Base-by-base conservation (phyloP, 2,329 filamentous ascomycete genomes). In the Aspergillus brasiliensis region DNA sequence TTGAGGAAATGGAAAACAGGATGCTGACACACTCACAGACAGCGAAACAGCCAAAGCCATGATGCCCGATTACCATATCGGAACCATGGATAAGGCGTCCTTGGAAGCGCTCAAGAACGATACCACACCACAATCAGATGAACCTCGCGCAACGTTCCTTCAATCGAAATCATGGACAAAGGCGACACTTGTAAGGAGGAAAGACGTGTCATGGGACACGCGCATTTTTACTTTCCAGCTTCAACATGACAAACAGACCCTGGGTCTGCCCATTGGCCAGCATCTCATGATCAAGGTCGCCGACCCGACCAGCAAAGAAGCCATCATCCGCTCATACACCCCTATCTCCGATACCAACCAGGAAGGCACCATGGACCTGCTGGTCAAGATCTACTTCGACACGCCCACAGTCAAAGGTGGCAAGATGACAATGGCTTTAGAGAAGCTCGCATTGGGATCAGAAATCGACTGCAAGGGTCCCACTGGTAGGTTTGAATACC, bases 31-130 rank as follows among this genome's bases (percentile, higher is more conserved):
- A 8, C n/a, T 10, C n/a, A 58, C 70, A 94, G 91, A 97, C 74
- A 93, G 90, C 73, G 92, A 97, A 78, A 96, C 91, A 15, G 93
- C 93, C 34, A 97, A 96, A 78, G 84, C 83, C 17, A 96, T 96
- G 92, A 92, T 97, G 89, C 84, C 85, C 10, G 77, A 83, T 47
- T 96, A 96, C 71, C 92, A 97, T 74, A 87, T 97, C 65, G 93
- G 93, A 53, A 87, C 86, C 0, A 83, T 97, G 11, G 86, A 91
- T 66, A 79, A 86, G 64, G 80, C 80, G 19, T 85, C 88, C 1
- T 80, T 81, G 5, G 78, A 81, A 40, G 71, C 80, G 0, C 81
- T 95, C 2, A 78, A 81, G 13, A 75, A 79, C 57, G 78, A 77
- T 25, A 73, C 78, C 13, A 75, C 76, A 1, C 73, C 80, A 58